Evolutionary conservation across 352 stramenopile species (phyloP).

Genomic region (Globisporangium echinulatum): DNA sequence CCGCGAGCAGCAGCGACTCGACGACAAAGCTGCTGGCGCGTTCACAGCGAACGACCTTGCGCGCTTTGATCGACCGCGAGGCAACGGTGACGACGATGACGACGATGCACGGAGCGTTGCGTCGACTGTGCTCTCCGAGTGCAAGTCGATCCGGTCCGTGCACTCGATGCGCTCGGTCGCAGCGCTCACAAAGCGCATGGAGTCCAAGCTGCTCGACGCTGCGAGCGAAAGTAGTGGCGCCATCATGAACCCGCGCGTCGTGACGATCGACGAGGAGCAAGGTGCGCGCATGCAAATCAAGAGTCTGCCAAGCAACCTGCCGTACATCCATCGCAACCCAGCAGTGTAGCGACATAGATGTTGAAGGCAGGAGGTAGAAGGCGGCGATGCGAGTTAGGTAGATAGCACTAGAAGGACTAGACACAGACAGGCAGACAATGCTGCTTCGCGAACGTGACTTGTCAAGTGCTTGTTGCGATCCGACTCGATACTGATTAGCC

Average conservation of each 20-base stretch:
- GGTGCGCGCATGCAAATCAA: conserved; percentile 86
- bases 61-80: conserved; percentile 23
- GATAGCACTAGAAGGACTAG: too few species aligned
- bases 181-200: conserved; percentile 60
- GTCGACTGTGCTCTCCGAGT: conserved; percentile 74
- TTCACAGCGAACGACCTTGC: conserved; percentile 53
- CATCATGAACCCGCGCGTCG: conserved; percentile 61
- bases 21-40: conserved; percentile 35
- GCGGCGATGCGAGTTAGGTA: too few species aligned
- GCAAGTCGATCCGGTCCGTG: conserved; percentile 82
- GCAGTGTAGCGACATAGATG: conserved; percentile 53
- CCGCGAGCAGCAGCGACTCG: conserved; percentile 64
- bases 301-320: conserved; percentile 85
- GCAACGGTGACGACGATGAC: conserved; percentile 25
- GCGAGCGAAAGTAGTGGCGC: conserved; percentile 21
- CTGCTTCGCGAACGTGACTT: too few species aligned
- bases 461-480: too few species aligned
- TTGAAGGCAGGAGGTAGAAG: too few species aligned
- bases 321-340: conserved; percentile 93
- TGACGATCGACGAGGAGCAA: conserved; percentile 88
- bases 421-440: too few species aligned
- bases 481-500: too few species aligned
- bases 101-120: conserved; percentile 68
- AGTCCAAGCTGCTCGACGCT: conserved; percentile 52
- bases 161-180: conserved; percentile 78